Evolutionary conservation across 2,329 filamentous ascomycete species (phyloP), one percentile per base, ranked within the genome.

Genomic region (Tolypocladium ovalisporum): DNA sequence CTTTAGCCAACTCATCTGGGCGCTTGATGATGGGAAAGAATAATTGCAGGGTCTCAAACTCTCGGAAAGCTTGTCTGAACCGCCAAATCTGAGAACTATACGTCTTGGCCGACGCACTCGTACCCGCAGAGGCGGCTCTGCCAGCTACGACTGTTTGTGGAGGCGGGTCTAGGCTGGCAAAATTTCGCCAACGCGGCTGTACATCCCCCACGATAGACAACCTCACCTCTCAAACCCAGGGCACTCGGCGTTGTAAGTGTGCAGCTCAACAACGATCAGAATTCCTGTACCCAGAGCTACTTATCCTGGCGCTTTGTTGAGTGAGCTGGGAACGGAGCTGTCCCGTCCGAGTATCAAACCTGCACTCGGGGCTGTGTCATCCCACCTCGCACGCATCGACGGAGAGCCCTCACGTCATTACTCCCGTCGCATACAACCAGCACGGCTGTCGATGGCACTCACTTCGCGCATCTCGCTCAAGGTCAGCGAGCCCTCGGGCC

Each of bases 381-480:
- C 19, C 29, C 17, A 9, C 17, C 13, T 4, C 13, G 12, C 40
- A 24, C n/a, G 40, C 40, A 22, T 17, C 42, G 22, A 44, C 40
- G 39, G 13, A 29, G 40, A 44, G 12, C 40, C n/a, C 17, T 10
- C 5, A n/a, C 40, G 10, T 2, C 1, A n/a, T n/a, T 13, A 15
- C 42, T 47, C 42, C 4, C 12, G 5, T 34, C 42, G n/a, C 34
- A 24, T 37, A n/a, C 2, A 42, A 37, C 19, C 27, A n/a, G 24
- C 37, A 40, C 60, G 24, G 24, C 42, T 17, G 24, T 47, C 51
- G 52, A 81, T 82, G 78, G 71, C 76, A 5, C 74, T 84, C 51
- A 71, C 66, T 35, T 66, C 63, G 37, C 67, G 68, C 55, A 68
- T 71, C 56, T 63, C 66, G 29, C 63, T 68, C 44, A 59, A 64